Percentiles rank a stretch among this genome's conserved stretches.
Conservation (phyloP, 2,329 filamentous ascomycete species). For the Colletotrichum horii region DNA sequence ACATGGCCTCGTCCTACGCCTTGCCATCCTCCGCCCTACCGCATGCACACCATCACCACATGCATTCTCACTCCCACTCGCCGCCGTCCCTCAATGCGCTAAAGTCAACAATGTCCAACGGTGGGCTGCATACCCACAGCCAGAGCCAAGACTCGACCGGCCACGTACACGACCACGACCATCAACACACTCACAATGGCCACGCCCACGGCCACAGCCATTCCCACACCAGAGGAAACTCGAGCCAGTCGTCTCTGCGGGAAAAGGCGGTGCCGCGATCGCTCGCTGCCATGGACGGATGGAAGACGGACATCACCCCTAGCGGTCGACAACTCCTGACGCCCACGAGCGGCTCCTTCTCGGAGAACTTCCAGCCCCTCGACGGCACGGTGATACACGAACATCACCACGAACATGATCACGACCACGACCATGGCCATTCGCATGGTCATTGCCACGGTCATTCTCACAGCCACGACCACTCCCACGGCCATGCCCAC, state of each 20-base stretch:
- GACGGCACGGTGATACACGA: constrained; percentile 18
- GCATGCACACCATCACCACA: constrained; percentile 49
- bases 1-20: constrained; percentile 58
- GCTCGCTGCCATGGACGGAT: constrained; percentile 40
- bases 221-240: constrained; percentile 26
- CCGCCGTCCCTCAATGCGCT: constrained; percentile 45
- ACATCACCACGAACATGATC: constrained; percentile 28
- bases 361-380: constrained; percentile 14
- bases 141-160: constrained; percentile 26
- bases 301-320: constrained; percentile 44
- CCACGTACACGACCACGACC: constrained; percentile 30
- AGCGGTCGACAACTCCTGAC: constrained; percentile 46
- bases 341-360: constrained; percentile 24
- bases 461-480: constrained; percentile 30
- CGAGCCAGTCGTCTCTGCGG: constrained; percentile 21
- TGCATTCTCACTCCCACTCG: constrained; percentile 44
- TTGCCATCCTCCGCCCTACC: constrained; percentile 57
- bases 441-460: constrained; percentile 27
- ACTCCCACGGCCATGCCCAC: constrained; percentile 31
- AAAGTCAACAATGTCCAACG: constrained; percentile 32
- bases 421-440: constrained; percentile 29
- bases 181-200: constrained; percentile 22
- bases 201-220: constrained; percentile 32
- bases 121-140: constrained; percentile 29
- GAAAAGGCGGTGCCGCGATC: constrained; percentile 37